Evolutionary conservation across 2,329 filamentous ascomycete species (phyloP).

Genomic region (Pseudogymnoascus destructans): DNA sequence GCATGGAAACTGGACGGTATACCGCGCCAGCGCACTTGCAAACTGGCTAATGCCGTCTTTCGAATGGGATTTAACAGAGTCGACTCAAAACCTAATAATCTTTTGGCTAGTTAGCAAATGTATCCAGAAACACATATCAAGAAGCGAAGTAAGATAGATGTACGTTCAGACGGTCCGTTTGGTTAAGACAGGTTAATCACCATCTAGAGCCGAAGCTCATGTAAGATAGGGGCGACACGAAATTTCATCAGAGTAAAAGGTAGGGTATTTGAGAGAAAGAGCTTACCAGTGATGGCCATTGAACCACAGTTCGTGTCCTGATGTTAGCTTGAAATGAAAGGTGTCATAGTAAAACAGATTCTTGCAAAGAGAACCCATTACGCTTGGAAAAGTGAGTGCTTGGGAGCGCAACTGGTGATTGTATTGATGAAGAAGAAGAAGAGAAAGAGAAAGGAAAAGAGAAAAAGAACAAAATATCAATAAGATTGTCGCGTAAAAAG

Average conservation of each 20-base stretch:
- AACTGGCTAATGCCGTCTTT: background rate
- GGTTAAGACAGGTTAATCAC: constrained; percentile 47
- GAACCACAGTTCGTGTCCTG: background rate
- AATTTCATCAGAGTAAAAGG: constrained; percentile 37
- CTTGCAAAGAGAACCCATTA: background rate
- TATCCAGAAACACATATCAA: constrained; percentile 15
- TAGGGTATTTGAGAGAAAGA: constrained; percentile 1
- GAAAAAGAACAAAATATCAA: constrained; percentile 4
- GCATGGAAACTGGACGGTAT: background rate
- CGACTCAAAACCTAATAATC: constrained; percentile 7
- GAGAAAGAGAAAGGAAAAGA: background rate
- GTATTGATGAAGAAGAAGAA: background rate
- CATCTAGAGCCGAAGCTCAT: constrained; percentile 30
- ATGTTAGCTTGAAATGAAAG: background rate
- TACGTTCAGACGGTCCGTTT: constrained; percentile 40
- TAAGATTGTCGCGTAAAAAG: constrained; percentile 5
- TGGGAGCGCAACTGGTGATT: background rate
- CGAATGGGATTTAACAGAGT: background rate
- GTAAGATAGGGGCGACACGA: constrained; percentile 49
- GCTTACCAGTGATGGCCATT: constrained; percentile 11
- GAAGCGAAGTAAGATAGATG: constrained; percentile 12
- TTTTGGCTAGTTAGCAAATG: constrained; percentile 17
- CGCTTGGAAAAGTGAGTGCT: background rate
- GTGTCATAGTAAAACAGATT: background rate
- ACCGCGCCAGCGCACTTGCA: background rate